Percentiles rank a stretch among this genome's conserved stretches.
Evolutionary conservation across 805 yeast genomes (phyloP).

Genomic region (Suhomyces xylopsoci): DNA sequence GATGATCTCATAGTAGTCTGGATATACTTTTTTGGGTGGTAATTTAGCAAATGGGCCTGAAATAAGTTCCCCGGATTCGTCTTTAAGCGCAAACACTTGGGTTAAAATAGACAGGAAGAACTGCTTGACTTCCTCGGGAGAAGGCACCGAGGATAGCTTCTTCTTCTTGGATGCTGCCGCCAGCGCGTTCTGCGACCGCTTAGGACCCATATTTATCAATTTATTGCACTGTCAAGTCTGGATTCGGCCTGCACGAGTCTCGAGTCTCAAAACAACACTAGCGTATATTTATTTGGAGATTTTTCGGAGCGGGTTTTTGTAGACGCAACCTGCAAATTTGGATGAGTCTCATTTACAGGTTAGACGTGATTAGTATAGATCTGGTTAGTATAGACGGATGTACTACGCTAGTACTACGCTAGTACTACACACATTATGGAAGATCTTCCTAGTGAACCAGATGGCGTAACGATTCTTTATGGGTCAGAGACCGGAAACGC

Average conservation of each 20-base stretch:
- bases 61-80: slow-evolving; percentile 23
- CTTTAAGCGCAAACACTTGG: slow-evolving; percentile 28
- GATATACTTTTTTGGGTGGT: slow-evolving; percentile 36
- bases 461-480: slow-evolving; percentile 58
- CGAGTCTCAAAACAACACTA: not conserved
- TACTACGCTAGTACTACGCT: not conserved
- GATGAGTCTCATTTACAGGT: not conserved
- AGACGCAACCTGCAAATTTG: not conserved
- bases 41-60: slow-evolving; percentile 31
- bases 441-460: not conserved
- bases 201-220: not conserved
- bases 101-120: slow-evolving; percentile 32
- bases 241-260: not conserved
- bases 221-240: not conserved
- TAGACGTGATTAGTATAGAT: not conserved
- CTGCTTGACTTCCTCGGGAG: slow-evolving; percentile 22
- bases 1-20: slow-evolving; percentile 38
- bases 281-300: not conserved
- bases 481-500: slow-evolving; percentile 95
- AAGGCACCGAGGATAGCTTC: not conserved
- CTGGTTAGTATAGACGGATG: not conserved
- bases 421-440: not conserved
- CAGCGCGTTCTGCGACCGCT: not conserved
- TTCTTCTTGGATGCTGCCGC: slow-evolving; percentile 3
- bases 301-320: not conserved